Percentiles rank a stretch among this genome's conserved stretches.
phyloP scores from a whole-genome alignment of 2,329 filamentous ascomycete species.

The Xylaria sp. region DNA sequence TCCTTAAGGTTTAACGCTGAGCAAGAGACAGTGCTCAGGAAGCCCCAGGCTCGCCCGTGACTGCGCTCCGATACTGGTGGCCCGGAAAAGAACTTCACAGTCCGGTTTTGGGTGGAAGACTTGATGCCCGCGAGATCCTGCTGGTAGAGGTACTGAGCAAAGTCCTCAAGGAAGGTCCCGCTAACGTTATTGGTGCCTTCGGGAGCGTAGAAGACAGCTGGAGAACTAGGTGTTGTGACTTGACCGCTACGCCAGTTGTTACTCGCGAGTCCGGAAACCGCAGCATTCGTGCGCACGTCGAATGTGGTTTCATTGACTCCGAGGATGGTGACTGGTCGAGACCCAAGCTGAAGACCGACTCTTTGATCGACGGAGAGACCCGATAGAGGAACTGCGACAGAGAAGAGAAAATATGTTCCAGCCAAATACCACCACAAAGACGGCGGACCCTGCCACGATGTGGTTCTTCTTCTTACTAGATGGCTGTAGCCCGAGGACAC shows the following conservation, averaged over 20 bases:
- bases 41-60: constrained; percentile 21
- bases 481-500: background rate
- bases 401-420: constrained; percentile 16
- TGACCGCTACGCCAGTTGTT: constrained; percentile 19
- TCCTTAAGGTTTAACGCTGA: constrained; percentile 3
- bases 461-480: background rate
- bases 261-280: constrained; percentile 11
- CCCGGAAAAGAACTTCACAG: constrained; percentile 14
- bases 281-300: constrained; percentile 16
- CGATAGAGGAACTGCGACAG: constrained; percentile 14
- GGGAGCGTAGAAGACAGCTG: constrained; percentile 20
- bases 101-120: background rate
- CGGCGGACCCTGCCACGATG: constrained; percentile 8
- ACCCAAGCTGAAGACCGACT: constrained; percentile 14
- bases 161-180: constrained; percentile 18
- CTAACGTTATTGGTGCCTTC: constrained; percentile 19
- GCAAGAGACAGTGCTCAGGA: constrained; percentile 16
- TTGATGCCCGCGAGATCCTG: background rate
- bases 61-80: constrained; percentile 16
- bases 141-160: constrained; percentile 19
- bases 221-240: constrained; percentile 5
- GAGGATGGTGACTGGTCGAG: constrained; percentile 11
- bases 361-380: constrained; percentile 17
- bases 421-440: constrained; percentile 22
- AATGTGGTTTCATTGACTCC: constrained; percentile 27